Conservation (phyloP, 208 protist species). For the Leishmania turanica region DNA sequence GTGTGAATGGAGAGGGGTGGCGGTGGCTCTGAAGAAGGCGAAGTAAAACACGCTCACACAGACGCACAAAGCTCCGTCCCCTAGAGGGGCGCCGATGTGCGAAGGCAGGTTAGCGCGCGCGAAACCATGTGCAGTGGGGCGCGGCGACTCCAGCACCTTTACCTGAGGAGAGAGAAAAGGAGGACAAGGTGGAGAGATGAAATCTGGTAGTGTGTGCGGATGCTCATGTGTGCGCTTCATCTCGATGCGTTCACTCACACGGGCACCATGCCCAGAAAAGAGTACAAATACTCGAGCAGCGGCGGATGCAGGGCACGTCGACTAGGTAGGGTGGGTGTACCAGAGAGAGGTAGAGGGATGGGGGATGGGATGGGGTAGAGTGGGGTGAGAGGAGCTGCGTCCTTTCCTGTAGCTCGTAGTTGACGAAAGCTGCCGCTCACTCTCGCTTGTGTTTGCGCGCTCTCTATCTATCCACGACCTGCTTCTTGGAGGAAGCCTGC, state of each 20-base stretch:
- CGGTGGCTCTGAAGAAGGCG: neutral
- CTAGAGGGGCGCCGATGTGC: neutral
- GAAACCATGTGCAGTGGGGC: neutral
- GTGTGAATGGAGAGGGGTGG: neutral
- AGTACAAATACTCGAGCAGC: neutral
- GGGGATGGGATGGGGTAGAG: neutral
- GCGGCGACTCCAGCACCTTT: neutral
- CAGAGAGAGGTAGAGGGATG: slow-evolving; percentile 63
- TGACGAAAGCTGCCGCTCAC: neutral
- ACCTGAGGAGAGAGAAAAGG: neutral
- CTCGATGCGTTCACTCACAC: neutral
- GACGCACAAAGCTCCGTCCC: neutral
- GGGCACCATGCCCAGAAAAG: neutral
- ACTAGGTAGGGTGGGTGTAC: slow-evolving; percentile 21
- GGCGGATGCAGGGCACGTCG: neutral
- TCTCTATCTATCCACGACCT: neutral
- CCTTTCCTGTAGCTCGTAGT: neutral
- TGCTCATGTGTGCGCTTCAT: slow-evolving; percentile 3
- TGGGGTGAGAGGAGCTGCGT: neutral
- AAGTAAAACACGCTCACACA: neutral
- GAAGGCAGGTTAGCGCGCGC: neutral
- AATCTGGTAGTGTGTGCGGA: neutral
- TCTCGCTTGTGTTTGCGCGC: neutral
- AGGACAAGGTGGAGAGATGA: neutral
- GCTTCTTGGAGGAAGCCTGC: neutral